A percentile compares a stretch with the other conserved stretches of the same genome.
phyloP scores from a whole-genome alignment of 257 asterid genomes.

The Salvia hispanica region DNA sequence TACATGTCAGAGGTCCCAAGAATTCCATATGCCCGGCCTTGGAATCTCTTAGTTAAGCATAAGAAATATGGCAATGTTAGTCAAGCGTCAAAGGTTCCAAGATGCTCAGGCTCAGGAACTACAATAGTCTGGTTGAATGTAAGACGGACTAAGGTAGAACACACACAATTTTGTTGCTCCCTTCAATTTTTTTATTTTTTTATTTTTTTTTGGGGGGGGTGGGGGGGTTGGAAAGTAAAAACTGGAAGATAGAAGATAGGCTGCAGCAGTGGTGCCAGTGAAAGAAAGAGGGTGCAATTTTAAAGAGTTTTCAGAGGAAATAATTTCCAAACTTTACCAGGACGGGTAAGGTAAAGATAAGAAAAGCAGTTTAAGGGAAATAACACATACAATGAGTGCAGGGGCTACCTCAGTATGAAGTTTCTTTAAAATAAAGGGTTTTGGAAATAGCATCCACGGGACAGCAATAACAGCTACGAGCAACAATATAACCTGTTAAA shows the following conservation, averaged over 20 bases:
- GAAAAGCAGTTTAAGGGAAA: constrained; percentile 14
- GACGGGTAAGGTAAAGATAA: not conserved
- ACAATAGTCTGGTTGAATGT: constrained; percentile 6
- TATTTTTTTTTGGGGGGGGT: too few species aligned
- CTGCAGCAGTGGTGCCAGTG: not conserved
- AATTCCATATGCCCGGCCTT: constrained; percentile 86
- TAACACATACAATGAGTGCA: constrained; percentile 19
- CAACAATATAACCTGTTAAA: constrained; percentile 69
- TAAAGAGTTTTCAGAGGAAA: constrained; percentile 6
- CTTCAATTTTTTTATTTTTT: not conserved
- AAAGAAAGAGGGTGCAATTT: not conserved
- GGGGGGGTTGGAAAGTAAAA: not conserved
- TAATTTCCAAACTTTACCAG: constrained; percentile 1
- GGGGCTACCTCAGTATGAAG: constrained; percentile 77
- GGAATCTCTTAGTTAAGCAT: constrained; percentile 68
- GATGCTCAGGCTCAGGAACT: constrained; percentile 11
- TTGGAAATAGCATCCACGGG: constrained; percentile 97
- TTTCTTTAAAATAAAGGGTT: constrained; percentile 82
- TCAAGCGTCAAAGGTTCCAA: constrained; percentile 21
- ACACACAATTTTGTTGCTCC: not conserved
- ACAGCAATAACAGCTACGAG: constrained; percentile 76
- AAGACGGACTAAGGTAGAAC: not conserved
- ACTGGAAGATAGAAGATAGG: not conserved
- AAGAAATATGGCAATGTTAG: constrained; percentile 29
- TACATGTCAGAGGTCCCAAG: constrained; percentile 83